Evolutionary conservation across 306 rosid species (phyloP), one percentile per base, ranked within the genome.

Genomic region (Cyclanthera cordifolia): DNA sequence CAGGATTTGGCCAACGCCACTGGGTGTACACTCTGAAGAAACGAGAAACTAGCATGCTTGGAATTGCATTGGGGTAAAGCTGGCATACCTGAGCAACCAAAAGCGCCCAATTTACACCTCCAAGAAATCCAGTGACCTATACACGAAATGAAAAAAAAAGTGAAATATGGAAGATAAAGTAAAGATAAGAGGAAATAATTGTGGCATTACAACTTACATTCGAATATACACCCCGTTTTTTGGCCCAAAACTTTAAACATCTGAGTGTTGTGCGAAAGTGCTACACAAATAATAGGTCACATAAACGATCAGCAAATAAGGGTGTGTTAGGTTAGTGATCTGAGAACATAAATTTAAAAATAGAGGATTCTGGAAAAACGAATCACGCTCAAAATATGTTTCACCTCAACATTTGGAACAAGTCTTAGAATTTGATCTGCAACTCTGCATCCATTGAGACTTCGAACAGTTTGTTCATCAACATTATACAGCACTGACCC

Each of bases 1-100:
- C 96, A 78, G 96, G 99, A 75, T 90, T 93, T 68, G 99, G 99
- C 99, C 99, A 93, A 80, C 99, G 89, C 99, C 99, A 93, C 77
- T 87, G 99, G 39, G 99, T 90, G 72, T 87, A 93, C 45, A 93
- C 96, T 83, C 98, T 87, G 80, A 93, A 93, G 83, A 93, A 93
- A 79, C 94, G 82, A 77, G 98, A 84, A 75, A 93, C 98, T 82
- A 93, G 74, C 96, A 93, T 87, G 79, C 98, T 89, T 59, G 98
- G 95, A 75, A 79, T 90, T 78, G 99, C 99, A 84, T 87, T 90
- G 75, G 99, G 99, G 78, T 93, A 93, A 78, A 93, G 90, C 83
- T 93, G 96, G 81, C 99, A 90, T 54, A 93, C 69, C 76, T 96
- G 88, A 86, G 96, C 96, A 61, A 90, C 96, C 69, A 93, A 82